A percentile compares a stretch with the other conserved stretches of the same genome.
These are phyloP conservation scores for Aegilops tauschii DNA, from an alignment of 176 grass and related monocot species.

Conservation along the genomic window DNA sequence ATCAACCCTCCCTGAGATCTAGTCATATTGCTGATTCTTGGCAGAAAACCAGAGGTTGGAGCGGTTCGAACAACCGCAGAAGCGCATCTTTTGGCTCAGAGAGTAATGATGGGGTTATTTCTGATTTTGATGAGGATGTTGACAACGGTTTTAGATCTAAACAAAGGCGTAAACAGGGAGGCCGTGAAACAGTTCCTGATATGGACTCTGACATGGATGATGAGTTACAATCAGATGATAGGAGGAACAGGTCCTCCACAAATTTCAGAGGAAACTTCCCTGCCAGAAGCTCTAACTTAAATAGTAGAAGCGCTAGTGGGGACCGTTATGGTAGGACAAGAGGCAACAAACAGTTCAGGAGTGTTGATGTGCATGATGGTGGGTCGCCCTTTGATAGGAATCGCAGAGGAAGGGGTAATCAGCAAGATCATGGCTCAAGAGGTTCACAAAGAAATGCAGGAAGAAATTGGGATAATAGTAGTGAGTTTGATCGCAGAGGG, in stretches of 20 bases:
- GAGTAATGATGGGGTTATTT: constrained; percentile 41
- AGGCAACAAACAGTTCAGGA: constrained; percentile 25
- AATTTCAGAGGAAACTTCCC: constrained; percentile 5
- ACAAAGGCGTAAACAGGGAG: constrained; percentile 2
- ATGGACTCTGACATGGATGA: constrained; percentile 43
- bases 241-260: constrained; percentile 27
- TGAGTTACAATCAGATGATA: constrained; percentile 27
- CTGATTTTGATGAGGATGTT: constrained; percentile 63
- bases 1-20: constrained; percentile 47
- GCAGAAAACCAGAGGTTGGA: constrained; percentile 34
- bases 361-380: constrained; percentile 9
- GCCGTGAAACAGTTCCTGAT: constrained; percentile 31
- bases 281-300: constrained; percentile 7
- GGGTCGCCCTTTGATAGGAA: constrained; percentile 4
- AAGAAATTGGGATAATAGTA: constrained; percentile 30
- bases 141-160: constrained; percentile 35
- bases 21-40: constrained; percentile 50
- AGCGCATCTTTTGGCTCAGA: constrained; percentile 29
- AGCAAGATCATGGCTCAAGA: constrained; percentile 42
- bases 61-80: constrained; percentile 17
- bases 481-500: constrained; percentile 18
- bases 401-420: constrained; percentile 19
- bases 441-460: constrained; percentile 42
- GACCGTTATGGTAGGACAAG: constrained; percentile 20
- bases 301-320: constrained; percentile 21